Percentiles rank a stretch among this genome's conserved stretches.
Evolutionary conservation across 2,329 filamentous ascomycete species (phyloP).

Genomic region (Ustulina deusta): DNA sequence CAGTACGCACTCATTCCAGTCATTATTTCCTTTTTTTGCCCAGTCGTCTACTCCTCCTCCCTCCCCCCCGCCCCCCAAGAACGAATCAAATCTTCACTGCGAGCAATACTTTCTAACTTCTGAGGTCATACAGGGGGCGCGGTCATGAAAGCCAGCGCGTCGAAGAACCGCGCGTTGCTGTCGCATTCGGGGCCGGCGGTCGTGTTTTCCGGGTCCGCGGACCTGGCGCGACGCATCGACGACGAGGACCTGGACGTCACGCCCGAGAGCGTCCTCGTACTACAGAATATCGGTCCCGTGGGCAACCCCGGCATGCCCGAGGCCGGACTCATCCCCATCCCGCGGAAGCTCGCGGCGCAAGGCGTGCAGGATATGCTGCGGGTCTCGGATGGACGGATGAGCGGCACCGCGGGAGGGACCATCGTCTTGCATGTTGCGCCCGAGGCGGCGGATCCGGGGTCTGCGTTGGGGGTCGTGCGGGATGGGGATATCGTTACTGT

Average conservation of each 20-base stretch:
- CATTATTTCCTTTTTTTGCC: background rate
- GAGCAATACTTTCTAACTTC: background rate
- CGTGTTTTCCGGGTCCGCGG: slow-evolving; percentile 80
- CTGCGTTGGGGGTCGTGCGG: slow-evolving; percentile 80
- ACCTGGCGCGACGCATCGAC: slow-evolving; percentile 74
- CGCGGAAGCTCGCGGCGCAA: slow-evolving; percentile 81
- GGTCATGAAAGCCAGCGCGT: slow-evolving; percentile 89
- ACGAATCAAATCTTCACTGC: background rate
- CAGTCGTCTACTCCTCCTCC: background rate
- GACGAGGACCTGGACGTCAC: slow-evolving; percentile 71
- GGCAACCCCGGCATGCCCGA: slow-evolving; percentile 96
- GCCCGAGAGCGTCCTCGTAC: slow-evolving; percentile 74
- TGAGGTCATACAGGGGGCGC: slow-evolving; percentile 64
- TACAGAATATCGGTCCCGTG: slow-evolving; percentile 90
- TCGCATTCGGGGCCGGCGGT: slow-evolving; percentile 63
- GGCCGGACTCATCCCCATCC: slow-evolving; percentile 71
- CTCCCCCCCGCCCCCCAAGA: background rate
- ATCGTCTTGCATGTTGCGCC: slow-evolving; percentile 90
- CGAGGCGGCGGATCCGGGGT: slow-evolving; percentile 81
- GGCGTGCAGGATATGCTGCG: slow-evolving; percentile 84
- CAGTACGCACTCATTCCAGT: background rate
- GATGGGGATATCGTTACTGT: slow-evolving; percentile 85
- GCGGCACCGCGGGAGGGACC: slow-evolving; percentile 87
- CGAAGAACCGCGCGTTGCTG: slow-evolving; percentile 74
- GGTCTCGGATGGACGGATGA: slow-evolving; percentile 89